Base-by-base conservation (phyloP, 1,284 basidiomycete genomes). In the Ustilago lituana region DNA sequence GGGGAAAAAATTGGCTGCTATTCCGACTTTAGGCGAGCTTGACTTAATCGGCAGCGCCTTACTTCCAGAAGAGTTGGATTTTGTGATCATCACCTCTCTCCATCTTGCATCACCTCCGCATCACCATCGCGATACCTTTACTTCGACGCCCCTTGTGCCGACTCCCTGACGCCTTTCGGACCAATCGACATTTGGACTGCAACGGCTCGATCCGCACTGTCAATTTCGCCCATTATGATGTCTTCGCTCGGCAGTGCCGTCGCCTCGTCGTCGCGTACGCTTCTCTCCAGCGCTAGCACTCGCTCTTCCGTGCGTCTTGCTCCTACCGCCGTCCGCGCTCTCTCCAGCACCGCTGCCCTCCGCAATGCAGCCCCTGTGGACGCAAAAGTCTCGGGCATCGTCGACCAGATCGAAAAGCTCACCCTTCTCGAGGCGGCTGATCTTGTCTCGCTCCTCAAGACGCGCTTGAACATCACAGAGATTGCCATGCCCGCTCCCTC, bases 361-460 rank as follows among this genome's bases (percentile, higher is more conserved):
- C 38, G 50, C 19, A 62, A 65, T 39, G 61, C 57, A 6, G 50
- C 60, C 9, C 20, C 56, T 4, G 60, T 57, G 0, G 73, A 74
- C 35, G 88, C 92, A 22, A 90, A 88, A 81, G 88, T 99, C 72
- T 85, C 85, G 54, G 87, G 87, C 56, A 90, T 99, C 75, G 96
- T 98, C 23, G 93, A 98, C 83, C 90, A 93, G 83, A 98, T 99
- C 74, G 92, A 94, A 23, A 85, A 87, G 32, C 84, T 98, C 69
- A 94, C 93, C 19, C 86, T 98, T 46, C 86, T 99, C 60, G 95
- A 98, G 84, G 96, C 96, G 6, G 90, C 96, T n/a, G 94, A 98
- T 85, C 87, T 99, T 55, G 94, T 98, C 35, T 85, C 91, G 8
- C 85, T 90, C 38, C 87, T 99, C 78, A 98, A 98, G 94, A 87